Base-by-base conservation (phyloP, 2,329 filamentous ascomycete species). In the Diaporthe batatas region DNA sequence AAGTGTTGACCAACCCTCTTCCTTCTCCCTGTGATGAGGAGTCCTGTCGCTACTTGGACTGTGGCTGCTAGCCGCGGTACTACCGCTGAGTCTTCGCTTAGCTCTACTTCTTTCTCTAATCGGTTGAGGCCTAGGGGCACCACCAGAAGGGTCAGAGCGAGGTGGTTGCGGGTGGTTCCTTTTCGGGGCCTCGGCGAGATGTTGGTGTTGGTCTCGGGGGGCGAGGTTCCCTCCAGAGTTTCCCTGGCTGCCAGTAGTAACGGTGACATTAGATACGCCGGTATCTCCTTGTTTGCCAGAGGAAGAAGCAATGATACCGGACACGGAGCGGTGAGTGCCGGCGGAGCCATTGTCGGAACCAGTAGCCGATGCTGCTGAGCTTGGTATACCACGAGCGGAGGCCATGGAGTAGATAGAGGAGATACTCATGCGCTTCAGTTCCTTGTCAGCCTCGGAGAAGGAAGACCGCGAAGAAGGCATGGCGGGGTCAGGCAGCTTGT, bases 11-110 rank as follows among this genome's bases (percentile, higher is more conserved):
- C 79, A 76, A 84, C 83, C 80, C 77, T 89, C 85, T 78, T 92
- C 88, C 79, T 90, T 87, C 79, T 93, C 89, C 79, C 88, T 89
- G 78, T 86, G 81, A 47, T 86, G 82, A 74, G 85, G 81, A 36
- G 85, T 85, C 70, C 91, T 86, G 70, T 96, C 94, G 76, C 91
- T 93, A 76, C 92, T 93, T 8, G 92, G 92, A 78, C 93, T 96
- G 75, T 94, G 90, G 80, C 92, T 96, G 83, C 93, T 96, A 51
- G 92, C 90, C n/a, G 87, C 91, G 51, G 93, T 95, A 81, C 94
- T 96, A 32, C 91, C 92, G 78, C 94, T 97, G 77, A 96, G 91
- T 74, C 94, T 89, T 75, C 94, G 87, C 80, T 94, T 93, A 25
- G 87, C 90, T 78, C 89, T 87, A 79, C 93, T 94, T 55, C 92